Evolutionary conservation across 73 alveolate species (phyloP).

Genomic region (Tetrahymena borealis): DNA sequence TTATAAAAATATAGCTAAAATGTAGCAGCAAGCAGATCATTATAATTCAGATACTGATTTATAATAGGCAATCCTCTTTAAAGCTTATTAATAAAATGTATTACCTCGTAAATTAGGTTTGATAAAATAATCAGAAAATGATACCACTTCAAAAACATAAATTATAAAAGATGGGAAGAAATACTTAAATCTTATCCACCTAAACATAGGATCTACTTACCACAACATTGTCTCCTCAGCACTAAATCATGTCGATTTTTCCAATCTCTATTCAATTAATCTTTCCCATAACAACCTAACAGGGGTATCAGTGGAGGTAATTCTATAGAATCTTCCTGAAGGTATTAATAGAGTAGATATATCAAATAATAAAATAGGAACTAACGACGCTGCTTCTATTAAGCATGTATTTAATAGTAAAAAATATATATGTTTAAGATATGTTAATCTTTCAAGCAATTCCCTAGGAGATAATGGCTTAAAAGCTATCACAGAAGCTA

Average conservation of each 20-base stretch:
- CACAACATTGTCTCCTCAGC: not conserved
- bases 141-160: not conserved
- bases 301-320: not conserved
- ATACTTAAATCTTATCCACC: not conserved
- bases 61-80: not conserved
- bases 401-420: not conserved
- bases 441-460: not conserved
- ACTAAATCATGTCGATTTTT: not conserved
- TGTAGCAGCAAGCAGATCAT: not conserved
- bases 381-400: not conserved
- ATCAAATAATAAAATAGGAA: conserved; percentile 8
- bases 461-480: conserved; percentile 11
- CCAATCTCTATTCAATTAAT: not conserved
- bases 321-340: not conserved
- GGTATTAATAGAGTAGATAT: not conserved
- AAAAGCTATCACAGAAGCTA: not conserved
- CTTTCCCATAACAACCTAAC: not conserved
- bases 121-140: not conserved
- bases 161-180: not conserved
- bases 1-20: not conserved
- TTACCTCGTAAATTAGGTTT: not conserved
- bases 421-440: not conserved
- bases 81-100: not conserved
- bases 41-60: not conserved
- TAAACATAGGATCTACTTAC: not conserved